Evolutionary conservation across 805 yeast species (phyloP).

Genomic region (Yarrowia alimentaria): DNA sequence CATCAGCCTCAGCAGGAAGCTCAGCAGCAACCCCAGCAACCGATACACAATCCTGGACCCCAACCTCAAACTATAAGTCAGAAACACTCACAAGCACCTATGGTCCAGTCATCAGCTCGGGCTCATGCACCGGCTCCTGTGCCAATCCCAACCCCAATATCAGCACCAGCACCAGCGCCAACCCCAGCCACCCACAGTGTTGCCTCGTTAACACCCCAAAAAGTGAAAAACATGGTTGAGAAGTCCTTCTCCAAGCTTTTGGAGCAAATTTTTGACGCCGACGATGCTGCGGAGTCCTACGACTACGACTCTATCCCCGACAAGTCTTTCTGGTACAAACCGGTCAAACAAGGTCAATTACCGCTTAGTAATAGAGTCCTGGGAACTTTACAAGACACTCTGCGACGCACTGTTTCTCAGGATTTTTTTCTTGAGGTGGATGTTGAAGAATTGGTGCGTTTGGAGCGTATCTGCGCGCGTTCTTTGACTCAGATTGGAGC

Average conservation of each 20-base stretch:
- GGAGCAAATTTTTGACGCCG: conserved; percentile 3
- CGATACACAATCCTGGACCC: too few relatives aligned
- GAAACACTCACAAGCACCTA: too few relatives aligned
- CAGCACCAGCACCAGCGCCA: not conserved
- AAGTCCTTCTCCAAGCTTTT: not conserved
- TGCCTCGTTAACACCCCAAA: conserved; percentile 4
- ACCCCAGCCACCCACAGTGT: not conserved
- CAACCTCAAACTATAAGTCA: too few relatives aligned
- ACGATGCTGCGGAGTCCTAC: conserved; percentile 6
- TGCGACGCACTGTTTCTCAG: not conserved
- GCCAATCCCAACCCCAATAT: not conserved
- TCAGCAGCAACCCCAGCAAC: too few relatives aligned
- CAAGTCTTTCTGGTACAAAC: not conserved
- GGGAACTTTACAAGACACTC: not conserved
- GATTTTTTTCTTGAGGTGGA: conserved; percentile 7
- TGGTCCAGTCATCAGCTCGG: too few relatives aligned
- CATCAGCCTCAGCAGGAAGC: too few relatives aligned
- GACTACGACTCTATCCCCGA: conserved; percentile 16
- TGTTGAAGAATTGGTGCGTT: conserved; percentile 2
- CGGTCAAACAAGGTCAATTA: not conserved
- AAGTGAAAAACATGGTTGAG: conserved; percentile 11
- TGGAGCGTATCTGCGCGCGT: conserved; percentile 3
- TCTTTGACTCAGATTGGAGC: conserved; percentile 3
- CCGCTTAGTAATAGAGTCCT: conserved; percentile 1
- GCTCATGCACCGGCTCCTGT: too few relatives aligned